Evolutionary conservation across 2,329 filamentous ascomycete species (phyloP), one percentile per base, ranked within the genome.

Genomic region (Botrytis hyacinthi): DNA sequence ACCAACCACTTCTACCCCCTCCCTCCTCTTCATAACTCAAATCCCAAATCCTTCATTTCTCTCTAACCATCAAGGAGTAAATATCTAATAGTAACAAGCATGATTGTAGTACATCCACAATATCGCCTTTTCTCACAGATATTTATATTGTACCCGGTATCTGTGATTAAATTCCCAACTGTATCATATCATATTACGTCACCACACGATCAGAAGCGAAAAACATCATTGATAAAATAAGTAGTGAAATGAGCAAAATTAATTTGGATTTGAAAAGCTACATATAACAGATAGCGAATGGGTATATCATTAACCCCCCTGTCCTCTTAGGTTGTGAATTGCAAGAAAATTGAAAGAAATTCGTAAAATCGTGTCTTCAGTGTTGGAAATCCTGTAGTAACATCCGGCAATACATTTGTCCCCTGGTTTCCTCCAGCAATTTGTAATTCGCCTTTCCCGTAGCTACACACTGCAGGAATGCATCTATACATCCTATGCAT

Each of bases 121-220:
- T 0, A 42, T 1, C 40, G 3, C 12, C 40, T 16, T 16, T 16
- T 42, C 5, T 5, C 4, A 40, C 40, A 42, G 14, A 42, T 14
- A 42, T 42, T 16, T 42, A 0, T 42, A 16, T 42, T 1, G 14
- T 16, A 42, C 40, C 40, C 12, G 1, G 4, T 42, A 42, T 4
- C 40, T 5, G 40, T 1, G 1, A 42, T 14, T 5, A 16, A 16
- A 51, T 51, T 14, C 0, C 4, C 48, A 26, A 51, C 12, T 10
- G 14, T 51, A 14, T 54, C 12, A 29, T 16, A 18, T 29, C 3
- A 9, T 3, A 18, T 8, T n/a, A 4, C 1, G 1, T 51, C 0
- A 51, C 22, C 10, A 26, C n/a, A 32, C 3, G 3, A 57, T 8
- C 3, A 16, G 26, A 16, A 40, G 32, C 60, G 32, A 62, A n/a